These are phyloP conservation scores for Spathaspora hagerdaliae DNA, from an alignment of 805 yeast genomes.

Conservation along the genomic window DNA sequence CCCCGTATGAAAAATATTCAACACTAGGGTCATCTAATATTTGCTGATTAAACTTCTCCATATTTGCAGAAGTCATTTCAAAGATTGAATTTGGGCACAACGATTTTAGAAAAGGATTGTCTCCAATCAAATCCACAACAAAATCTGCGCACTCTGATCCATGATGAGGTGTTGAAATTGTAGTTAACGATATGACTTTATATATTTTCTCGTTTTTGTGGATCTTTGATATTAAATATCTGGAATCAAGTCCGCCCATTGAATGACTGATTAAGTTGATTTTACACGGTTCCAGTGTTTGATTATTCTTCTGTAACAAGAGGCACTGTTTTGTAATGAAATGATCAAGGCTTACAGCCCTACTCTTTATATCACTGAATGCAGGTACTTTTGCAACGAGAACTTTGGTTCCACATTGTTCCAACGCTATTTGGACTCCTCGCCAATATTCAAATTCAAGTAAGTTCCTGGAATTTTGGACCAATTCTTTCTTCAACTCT, in stretches of 20 bases:
- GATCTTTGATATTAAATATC: constrained; percentile 65
- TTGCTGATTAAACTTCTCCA: constrained; percentile 50
- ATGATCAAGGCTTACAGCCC: constrained; percentile 57
- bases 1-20: constrained; percentile 80
- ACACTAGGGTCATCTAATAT: constrained; percentile 58
- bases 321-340: constrained; percentile 39
- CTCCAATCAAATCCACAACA: constrained; percentile 35
- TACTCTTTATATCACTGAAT: constrained; percentile 65
- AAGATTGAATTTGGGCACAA: constrained; percentile 40
- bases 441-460: constrained; percentile 70
- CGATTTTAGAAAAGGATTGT: constrained; percentile 11
- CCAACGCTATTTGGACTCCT: constrained; percentile 65
- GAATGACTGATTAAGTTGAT: constrained; percentile 84
- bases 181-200: constrained; percentile 70
- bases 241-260: constrained; percentile 89
- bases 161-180: constrained; percentile 83
- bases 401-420: constrained; percentile 61
- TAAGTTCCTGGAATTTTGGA: constrained; percentile 15
- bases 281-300: constrained; percentile 32
- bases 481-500: neutral
- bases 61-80: constrained; percentile 58
- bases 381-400: constrained; percentile 78
- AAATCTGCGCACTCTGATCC: constrained; percentile 84
- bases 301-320: constrained; percentile 9
- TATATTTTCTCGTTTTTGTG: constrained; percentile 35